These are phyloP conservation scores for Leonotis leonurus DNA, from an alignment of 257 asterid genomes.

Conservation along the genomic window DNA sequence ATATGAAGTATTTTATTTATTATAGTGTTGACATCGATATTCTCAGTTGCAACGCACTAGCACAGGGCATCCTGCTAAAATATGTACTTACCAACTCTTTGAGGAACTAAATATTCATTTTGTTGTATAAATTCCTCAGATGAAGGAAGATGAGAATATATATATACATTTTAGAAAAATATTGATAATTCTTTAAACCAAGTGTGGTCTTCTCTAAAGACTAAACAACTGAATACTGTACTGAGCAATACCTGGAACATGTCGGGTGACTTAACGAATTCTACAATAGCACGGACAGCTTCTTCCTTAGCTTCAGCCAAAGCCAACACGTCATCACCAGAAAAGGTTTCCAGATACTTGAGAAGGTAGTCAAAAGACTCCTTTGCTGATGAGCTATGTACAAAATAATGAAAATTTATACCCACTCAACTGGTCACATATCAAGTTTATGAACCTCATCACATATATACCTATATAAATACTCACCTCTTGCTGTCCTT, in stretches of 20 bases:
- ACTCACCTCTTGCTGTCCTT: conserved; percentile 75
- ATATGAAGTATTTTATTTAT: no score
- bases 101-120: background rate
- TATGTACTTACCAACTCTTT: background rate
- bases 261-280: conserved; percentile 79
- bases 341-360: conserved; percentile 78
- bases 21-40: background rate
- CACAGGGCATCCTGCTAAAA: background rate
- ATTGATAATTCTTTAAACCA: background rate
- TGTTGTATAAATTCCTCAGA: background rate
- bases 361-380: conserved; percentile 77
- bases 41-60: background rate
- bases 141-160: background rate
- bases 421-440: background rate
- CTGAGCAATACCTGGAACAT: conserved; percentile 67
- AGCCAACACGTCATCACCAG: conserved; percentile 56
- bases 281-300: conserved; percentile 66
- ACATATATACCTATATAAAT: background rate
- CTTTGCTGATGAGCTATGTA: conserved; percentile 50
- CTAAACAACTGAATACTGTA: conserved; percentile 8
- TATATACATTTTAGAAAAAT: background rate
- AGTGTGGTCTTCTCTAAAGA: background rate
- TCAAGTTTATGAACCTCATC: background rate
- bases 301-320: conserved; percentile 83
- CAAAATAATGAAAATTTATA: conserved; percentile 6